These are phyloP conservation scores for Ophiostoma sp. DNA, from an alignment of 2,329 filamentous ascomycete species.

Conservation along the genomic window DNA sequence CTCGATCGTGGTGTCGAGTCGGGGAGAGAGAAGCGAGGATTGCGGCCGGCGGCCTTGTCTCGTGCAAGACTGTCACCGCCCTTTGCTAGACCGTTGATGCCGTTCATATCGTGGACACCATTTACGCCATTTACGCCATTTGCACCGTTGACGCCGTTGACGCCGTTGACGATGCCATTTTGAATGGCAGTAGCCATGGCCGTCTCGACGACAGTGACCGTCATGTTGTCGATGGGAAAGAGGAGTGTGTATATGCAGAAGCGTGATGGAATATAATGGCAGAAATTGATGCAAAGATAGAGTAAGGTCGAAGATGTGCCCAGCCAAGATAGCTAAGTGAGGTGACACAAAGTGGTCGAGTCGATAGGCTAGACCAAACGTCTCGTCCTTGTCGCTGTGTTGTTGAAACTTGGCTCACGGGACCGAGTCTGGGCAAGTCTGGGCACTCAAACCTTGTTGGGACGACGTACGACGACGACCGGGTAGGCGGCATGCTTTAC, in stretches of 20 bases:
- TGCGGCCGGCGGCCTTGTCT: constrained; percentile 1
- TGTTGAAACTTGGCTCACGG: not conserved
- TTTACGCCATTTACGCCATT: not conserved
- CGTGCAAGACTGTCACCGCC: not conserved
- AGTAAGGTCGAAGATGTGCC: not conserved
- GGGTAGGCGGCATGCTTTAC: constrained; percentile 10
- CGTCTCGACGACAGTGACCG: not conserved
- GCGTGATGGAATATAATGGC: not conserved
- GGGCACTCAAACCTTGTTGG: not conserved
- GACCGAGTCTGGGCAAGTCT: not conserved
- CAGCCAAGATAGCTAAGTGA: not conserved
- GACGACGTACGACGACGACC: not conserved
- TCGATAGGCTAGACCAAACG: not conserved
- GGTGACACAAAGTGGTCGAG: not conserved
- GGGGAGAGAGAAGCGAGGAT: constrained; percentile 3
- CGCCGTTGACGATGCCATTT: not conserved
- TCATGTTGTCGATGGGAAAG: not conserved
- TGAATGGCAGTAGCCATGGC: not conserved
- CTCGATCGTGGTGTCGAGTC: constrained; percentile 3
- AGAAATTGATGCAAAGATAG: not conserved
- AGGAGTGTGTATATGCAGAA: not conserved
- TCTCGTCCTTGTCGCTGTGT: not conserved
- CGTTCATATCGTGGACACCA: not conserved
- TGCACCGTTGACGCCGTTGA: not conserved
- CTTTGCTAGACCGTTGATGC: not conserved